Percentiles rank a stretch among this genome's conserved stretches.
phyloP scores from a whole-genome alignment of 2,329 filamentous ascomycete species.

The Ophiostoma perfectum region DNA sequence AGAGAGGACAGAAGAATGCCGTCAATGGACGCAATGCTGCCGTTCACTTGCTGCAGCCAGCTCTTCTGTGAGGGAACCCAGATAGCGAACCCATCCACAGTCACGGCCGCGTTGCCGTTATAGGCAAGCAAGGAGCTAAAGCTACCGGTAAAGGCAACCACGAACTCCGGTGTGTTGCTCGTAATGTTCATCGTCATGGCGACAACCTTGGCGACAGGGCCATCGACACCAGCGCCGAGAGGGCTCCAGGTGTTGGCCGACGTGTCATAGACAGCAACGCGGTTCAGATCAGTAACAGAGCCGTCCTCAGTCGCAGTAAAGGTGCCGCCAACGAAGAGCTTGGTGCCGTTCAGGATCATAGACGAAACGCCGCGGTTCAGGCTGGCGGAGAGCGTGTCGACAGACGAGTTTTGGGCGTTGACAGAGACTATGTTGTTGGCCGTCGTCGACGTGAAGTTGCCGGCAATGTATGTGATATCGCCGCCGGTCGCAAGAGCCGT shows the following conservation, averaged over 20 bases:
- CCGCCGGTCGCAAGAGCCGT: constrained; percentile 60
- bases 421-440: constrained; percentile 75
- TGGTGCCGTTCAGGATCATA: constrained; percentile 61
- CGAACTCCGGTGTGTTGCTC: constrained; percentile 59
- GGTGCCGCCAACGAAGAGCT: constrained; percentile 74
- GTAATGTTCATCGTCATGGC: constrained; percentile 76
- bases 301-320: constrained; percentile 69
- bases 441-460: constrained; percentile 68
- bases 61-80: constrained; percentile 84
- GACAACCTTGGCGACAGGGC: constrained; percentile 67
- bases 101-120: constrained; percentile 53
- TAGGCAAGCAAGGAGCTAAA: constrained; percentile 71
- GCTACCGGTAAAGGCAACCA: constrained; percentile 72
- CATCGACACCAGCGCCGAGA: constrained; percentile 81
- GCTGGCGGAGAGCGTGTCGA: constrained; percentile 62
- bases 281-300: constrained; percentile 59
- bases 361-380: constrained; percentile 73
- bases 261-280: constrained; percentile 71
- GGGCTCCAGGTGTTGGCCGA: constrained; percentile 65
- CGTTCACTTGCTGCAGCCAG: constrained; percentile 77
- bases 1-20: constrained; percentile 67
- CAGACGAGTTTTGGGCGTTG: constrained; percentile 54
- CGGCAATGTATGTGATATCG: constrained; percentile 68
- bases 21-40: constrained; percentile 58
- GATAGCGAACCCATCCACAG: constrained; percentile 72